Conservation (phyloP, 495 filamentous ascomycete species). For the Friedmanniomyces endolithicus region DNA sequence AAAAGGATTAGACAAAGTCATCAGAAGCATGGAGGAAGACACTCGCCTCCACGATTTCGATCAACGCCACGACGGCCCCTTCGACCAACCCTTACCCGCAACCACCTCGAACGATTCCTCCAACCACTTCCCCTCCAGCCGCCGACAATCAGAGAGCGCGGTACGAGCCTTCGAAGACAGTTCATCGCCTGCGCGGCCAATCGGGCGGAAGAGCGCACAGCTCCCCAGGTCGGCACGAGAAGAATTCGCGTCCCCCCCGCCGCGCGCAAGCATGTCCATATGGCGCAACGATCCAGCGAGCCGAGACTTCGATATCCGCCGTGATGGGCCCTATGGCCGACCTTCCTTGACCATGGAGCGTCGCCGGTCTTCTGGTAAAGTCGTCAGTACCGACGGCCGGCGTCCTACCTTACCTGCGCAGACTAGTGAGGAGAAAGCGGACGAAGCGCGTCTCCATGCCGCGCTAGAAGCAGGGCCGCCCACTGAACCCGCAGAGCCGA, state of each 20-base stretch:
- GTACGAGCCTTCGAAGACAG: no score
- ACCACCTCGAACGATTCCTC: not conserved
- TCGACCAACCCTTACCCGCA: conserved; percentile 1
- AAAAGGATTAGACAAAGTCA: no score
- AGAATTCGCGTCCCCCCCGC: not conserved
- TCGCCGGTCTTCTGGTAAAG: conserved; percentile 5
- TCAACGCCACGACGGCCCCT: conserved; percentile 16
- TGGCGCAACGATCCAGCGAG: not conserved
- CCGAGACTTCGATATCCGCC: conserved; percentile 13
- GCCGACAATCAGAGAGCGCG: conserved; percentile 1
- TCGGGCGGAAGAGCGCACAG: conserved; percentile 2
- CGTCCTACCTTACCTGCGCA: not conserved
- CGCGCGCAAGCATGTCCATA: conserved; percentile 1
- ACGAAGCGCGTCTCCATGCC: not conserved
- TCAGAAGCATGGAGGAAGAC: conserved; percentile 11
- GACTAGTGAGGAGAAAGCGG: not conserved
- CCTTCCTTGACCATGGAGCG: conserved; percentile 16
- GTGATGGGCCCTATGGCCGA: conserved; percentile 17
- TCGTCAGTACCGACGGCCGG: not conserved
- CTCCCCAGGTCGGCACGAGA: not conserved
- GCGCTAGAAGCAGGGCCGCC: not conserved
- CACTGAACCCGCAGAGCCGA: not conserved
- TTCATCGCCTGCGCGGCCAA: not conserved
- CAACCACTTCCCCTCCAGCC: not conserved
- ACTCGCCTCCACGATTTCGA: conserved; percentile 18